Evolutionary conservation across 805 yeast genomes (phyloP).

Genomic region (Kuraishia hungarica): DNA sequence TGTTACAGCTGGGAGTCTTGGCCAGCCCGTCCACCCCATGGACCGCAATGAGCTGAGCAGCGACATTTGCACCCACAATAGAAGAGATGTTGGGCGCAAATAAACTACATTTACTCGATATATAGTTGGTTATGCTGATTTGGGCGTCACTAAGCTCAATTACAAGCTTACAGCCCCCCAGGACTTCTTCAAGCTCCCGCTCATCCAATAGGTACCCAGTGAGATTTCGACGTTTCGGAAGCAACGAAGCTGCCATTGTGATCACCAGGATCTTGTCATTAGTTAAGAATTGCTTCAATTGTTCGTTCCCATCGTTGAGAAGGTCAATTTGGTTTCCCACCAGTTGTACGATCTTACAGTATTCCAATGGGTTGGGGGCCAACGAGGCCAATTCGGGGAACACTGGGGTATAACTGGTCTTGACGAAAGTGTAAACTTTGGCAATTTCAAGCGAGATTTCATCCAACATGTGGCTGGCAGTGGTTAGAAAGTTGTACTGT

Average conservation of each 20-base stretch:
- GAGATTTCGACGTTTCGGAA: neutral
- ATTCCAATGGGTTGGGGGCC: conserved; percentile 53
- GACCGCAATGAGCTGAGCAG: conserved; percentile 64
- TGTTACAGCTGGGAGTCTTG: conserved; percentile 71
- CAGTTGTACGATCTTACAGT: conserved; percentile 39
- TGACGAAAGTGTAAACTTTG: conserved; percentile 38
- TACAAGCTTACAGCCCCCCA: conserved; percentile 38
- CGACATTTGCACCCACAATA: conserved; percentile 61
- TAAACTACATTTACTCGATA: conserved; percentile 43
- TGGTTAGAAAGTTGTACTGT: conserved; percentile 43
- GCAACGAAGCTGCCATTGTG: conserved; percentile 58
- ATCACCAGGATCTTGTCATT: conserved; percentile 65
- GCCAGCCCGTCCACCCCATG: conserved; percentile 67
- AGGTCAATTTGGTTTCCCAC: conserved; percentile 32
- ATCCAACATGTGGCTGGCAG: conserved; percentile 45
- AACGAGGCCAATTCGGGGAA: conserved; percentile 68
- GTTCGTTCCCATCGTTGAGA: conserved; percentile 16
- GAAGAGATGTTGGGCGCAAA: conserved; percentile 78
- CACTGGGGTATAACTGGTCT: conserved; percentile 43
- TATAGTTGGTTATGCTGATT: conserved; percentile 36
- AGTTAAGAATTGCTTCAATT: conserved; percentile 35
- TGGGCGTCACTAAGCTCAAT: conserved; percentile 35
- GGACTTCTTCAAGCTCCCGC: conserved; percentile 27
- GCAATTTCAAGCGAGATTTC: conserved; percentile 48
- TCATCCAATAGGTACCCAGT: conserved; percentile 11